Base-by-base conservation (phyloP, 306 rosid genomes). In the Arachis hypogaea region DNA sequence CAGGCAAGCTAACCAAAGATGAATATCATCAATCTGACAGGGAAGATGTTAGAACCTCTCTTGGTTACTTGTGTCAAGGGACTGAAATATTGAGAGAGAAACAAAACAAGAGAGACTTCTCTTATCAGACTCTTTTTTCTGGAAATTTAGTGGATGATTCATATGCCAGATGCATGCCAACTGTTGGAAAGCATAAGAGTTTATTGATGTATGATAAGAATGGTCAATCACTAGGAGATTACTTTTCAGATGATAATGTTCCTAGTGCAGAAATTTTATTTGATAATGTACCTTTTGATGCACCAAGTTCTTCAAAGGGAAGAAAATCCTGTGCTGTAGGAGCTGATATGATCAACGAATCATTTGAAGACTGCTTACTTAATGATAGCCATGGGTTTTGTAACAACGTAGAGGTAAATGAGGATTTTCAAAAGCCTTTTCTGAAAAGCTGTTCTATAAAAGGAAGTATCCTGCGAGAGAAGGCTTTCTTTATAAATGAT, bases 391-490 rank as follows among this genome's bases (percentile, higher is more conserved):
- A 56, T 73, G 85, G 80, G 33, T 64, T 67, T 10, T 36, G 78
- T 58, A 55, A 75, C 63, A 80, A 78, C 78, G 60, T 73, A 72
- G 79, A 76, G 45, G 36, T 78, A 77, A 66, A 63, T 56, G 60
- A 73, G 78, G 81, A 77, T 70, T 59, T 74, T 71, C 85, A 73
- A 69, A 81, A 71, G 73, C 90, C 97, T 30, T 84, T 87, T 55
- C 83, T 88, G 64, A 82, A 63, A 82, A 82, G 88, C 56, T 89
- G 93, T 82, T 85, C 93, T 74, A 62, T 67, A 29, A 78, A 18
- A 78, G 67, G 79, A 69, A 73, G 78, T 57, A 55, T 83, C 76
- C 75, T 69, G 74, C 64, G 42, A 30, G 84, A 85, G 82, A 83
- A 85, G 76, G 77, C 58, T 71, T 81, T 81, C 62, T 68, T 79